Percentiles rank a stretch among this genome's conserved stretches.
Evolutionary conservation across 306 rosid species (phyloP).

Genomic region (Abrus precatorius): DNA sequence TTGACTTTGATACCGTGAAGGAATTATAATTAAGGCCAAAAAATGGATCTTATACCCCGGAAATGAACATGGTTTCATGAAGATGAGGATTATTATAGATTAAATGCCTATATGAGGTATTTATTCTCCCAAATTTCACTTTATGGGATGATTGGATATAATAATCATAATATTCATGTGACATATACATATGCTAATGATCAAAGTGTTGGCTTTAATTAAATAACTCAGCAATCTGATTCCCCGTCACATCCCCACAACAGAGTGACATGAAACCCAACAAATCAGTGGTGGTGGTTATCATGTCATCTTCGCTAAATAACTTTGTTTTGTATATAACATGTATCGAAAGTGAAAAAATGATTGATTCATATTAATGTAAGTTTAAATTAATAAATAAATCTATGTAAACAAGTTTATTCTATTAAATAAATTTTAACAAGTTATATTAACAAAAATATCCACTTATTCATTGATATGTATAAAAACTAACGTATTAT

Average conservation of each 20-base stretch:
- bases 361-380: neutral
- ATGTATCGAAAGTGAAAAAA: no score
- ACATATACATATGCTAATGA: conserved; percentile 12
- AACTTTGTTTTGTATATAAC: neutral
- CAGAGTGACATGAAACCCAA: conserved; percentile 53
- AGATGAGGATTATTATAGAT: conserved; percentile 8
- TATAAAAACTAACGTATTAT: neutral
- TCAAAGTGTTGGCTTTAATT: conserved; percentile 17
- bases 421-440: neutral
- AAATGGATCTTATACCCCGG: neutral
- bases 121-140: conserved; percentile 44
- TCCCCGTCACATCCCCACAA: conserved; percentile 51
- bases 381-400: neutral
- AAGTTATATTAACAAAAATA: neutral
- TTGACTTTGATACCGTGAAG: conserved; percentile 58
- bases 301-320: conserved; percentile 48
- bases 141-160: conserved; percentile 57
- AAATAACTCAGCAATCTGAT: conserved; percentile 29
- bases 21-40: conserved; percentile 24
- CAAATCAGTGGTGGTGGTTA: conserved; percentile 51
- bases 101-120: conserved; percentile 23
- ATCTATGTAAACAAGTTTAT: neutral
- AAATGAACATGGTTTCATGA: conserved; percentile 15
- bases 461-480: neutral
- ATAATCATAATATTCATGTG: conserved; percentile 51